A percentile compares a stretch with the other conserved stretches of the same genome.
phyloP scores from a whole-genome alignment of 2,329 filamentous ascomycete genomes.

The Xylariales sp. region DNA sequence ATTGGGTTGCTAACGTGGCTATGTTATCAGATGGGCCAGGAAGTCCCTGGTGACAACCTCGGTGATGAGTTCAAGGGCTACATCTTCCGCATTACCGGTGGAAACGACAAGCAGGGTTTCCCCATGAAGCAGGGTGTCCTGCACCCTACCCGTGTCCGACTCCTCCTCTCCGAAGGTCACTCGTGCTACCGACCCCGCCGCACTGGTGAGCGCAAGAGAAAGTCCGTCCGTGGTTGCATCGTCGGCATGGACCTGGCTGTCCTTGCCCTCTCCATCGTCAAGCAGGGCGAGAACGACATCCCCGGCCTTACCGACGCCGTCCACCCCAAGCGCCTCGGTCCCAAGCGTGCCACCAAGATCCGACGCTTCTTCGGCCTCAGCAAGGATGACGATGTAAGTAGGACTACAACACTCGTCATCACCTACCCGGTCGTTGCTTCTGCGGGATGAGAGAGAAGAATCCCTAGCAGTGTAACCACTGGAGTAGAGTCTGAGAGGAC shows the following conservation, averaged over 20 bases:
- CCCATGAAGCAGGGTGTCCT: constrained; percentile 99
- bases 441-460: constrained; percentile 54
- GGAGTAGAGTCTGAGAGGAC: constrained; percentile 53
- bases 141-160: constrained; percentile 97
- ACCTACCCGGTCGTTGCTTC: constrained; percentile 71
- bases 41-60: constrained; percentile 93
- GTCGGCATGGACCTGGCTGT: constrained; percentile 95
- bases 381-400: constrained; percentile 99
- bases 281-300: constrained; percentile 95
- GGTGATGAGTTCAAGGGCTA: constrained; percentile 99
- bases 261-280: constrained; percentile 93
- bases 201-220: constrained; percentile 98
- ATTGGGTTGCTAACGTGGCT: constrained; percentile 51
- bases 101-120: constrained; percentile 99
- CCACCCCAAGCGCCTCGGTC: constrained; percentile 98
- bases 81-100: constrained; percentile 98
- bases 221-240: constrained; percentile 99
- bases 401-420: constrained; percentile 71
- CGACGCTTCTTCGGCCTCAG: constrained; percentile 99
- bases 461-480: constrained; percentile 61
- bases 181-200: constrained; percentile 99
- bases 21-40: constrained; percentile 78
- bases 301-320: constrained; percentile 97
- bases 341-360: constrained; percentile 99
- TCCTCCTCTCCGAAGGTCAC: constrained; percentile 96